Base-by-base conservation (phyloP, 2,329 filamentous ascomycete species). In the Aureobasidium sp. region DNA sequence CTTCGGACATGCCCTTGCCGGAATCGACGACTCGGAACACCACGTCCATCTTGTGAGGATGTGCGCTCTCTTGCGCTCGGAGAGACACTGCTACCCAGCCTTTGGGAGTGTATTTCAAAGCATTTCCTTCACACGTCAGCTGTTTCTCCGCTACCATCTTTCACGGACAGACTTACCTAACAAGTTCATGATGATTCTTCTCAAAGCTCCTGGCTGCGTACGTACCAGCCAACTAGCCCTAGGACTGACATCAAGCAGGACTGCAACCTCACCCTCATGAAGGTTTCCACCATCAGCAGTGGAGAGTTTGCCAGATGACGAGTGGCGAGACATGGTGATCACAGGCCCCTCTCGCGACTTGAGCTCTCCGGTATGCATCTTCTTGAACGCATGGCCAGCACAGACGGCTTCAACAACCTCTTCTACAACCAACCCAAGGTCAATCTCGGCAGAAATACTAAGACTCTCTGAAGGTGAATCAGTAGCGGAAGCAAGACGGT, bases 1-100 rank as follows among this genome's bases (percentile, higher is more conserved):
- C 81, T 6, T 81, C 75, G 0, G 79, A 79, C 35, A 89, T 89
- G 1, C 86, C 87, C 46, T 78, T 79, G 1, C 86, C 87, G 0
- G 86, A 85, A 65, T 89, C 86, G 0, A 76, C 74, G 1, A 89
- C 79, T 17, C 54, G n/a, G 50, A 62, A 60, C 1, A 57, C 31
- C 37, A 57, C 60, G 21, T 57, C 45, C 23, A 62, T 53, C 31
- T 62, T 62, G 13, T 59, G 15, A 2, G 53, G 45, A 9, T 31
- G 29, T 3, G 33, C 7, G 9, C 45, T 53, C 15, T 62, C 51
- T n/a, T 59, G 43, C 0, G 60, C 60, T 33, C 57, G 45, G 10
- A 63, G 38, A 19, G 57, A 57, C 1, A 78, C 66, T 2, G 69
- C 67, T 33, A 80, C 75, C 43, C 71, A 75, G 0, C 78, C 77